Base-by-base conservation (phyloP, 495 filamentous ascomycete species). In the Daldinia loculata region DNA sequence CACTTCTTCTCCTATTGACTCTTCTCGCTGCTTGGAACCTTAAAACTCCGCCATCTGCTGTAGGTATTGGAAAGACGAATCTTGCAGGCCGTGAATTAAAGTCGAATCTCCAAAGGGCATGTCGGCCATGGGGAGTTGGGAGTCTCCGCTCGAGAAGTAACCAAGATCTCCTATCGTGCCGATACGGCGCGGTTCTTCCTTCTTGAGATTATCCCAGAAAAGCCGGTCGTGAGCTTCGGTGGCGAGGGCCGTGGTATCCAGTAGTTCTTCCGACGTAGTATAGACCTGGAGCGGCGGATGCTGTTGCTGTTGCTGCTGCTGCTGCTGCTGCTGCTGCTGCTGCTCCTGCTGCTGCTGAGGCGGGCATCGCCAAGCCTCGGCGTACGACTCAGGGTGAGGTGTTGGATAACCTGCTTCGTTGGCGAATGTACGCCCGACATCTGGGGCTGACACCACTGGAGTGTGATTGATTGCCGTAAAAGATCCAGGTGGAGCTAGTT, bases 381-480 rank as follows among this genome's bases (percentile, higher is more conserved):
- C 58, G 24, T 77, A 72, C 14, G 41, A 19, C 26, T 77, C 75
- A 11, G 70, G 52, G 3, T 67, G 60, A 45, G 63, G 68, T 5
- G 67, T 74, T n/a, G 62, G 61, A 50, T 72, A 69, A 19, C 63
- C 52, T n/a, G 51, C 45, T 14, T 50, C 67, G 27, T 19, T 67
- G 30, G 36, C 67, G 45, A 73, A 51, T 15, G 61, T 51, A 41
- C 52, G 67, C 24, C 50, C 38, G 14, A 15, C 29, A 50, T 76
- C 70, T 12, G 67, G 48, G 17, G 66, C 61, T 27, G 64, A 55
- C 30, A 71, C 51, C 38, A 67, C 60, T n/a, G 74, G 76, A 11
- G 77, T 76, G 51, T 76, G 83, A 36, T 85, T 84, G 71, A 88
- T 81, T 3, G 86, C 85, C 22, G 84, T 84, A 61, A 87, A 87